Base-by-base conservation (phyloP, 2,329 filamentous ascomycete genomes). In the Metarhizium guizhouense region DNA sequence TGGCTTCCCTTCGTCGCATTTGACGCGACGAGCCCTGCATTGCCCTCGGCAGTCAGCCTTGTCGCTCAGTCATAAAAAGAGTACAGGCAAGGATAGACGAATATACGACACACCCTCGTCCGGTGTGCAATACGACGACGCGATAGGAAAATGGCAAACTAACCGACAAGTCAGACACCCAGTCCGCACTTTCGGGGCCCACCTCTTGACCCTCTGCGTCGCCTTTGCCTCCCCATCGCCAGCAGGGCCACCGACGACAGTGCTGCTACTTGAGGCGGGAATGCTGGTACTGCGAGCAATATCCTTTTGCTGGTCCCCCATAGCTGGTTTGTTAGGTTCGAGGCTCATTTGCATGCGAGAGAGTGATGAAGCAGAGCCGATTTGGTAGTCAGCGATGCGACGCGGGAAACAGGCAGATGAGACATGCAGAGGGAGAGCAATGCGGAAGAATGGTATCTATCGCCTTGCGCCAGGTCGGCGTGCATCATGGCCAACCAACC, bases 171-270 rank as follows among this genome's bases (percentile, higher is more conserved):
- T 54, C n/a, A 54, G 47, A 43, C 52, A 54, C 25, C 52, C 52
- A 32, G 52, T 54, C 29, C 52, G 52, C 52, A 54, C 52, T 34
- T 54, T 54, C 16, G 52, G 52, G 52, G 52, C 52, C 52, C 52
- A 54, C 52, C 50, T 54, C 52, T 54, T 54, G n/a, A 54, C 52
- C 48, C 52, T 54, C 25, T 54, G 52, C 18, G 16, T 18, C 52
- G 47, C 11, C 32, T 32, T 16, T 32, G 45, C 20, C 13, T 14
- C 25, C 13, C 8, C 45, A 48, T 29, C 45, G 14, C 25, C 45
- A 25, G 43, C 4, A 14, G n/a, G 5, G 38, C 16, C 38, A 14
- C 11, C 11, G 38, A n/a, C 18, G 18, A 8, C 13, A 16, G 18
- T 42, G 25, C 48, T 25, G 52, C 52, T 30, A 11, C 43, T 20